These are phyloP conservation scores for Thielaviopsis musarum DNA, from an alignment of 2,329 filamentous ascomycete species.

Conservation along the genomic window DNA sequence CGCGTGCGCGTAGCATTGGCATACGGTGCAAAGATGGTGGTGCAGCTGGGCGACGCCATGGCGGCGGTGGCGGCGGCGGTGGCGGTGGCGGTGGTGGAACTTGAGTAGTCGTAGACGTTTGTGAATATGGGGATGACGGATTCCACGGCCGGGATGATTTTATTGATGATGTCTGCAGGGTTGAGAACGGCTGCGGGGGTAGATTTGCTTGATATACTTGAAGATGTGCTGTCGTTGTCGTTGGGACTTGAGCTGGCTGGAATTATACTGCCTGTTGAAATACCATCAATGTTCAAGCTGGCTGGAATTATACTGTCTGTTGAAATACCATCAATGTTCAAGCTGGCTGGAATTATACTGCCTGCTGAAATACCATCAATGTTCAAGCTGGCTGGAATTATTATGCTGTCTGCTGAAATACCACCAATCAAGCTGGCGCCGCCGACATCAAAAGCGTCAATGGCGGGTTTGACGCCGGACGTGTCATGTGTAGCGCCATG, in stretches of 20 bases:
- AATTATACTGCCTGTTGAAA: no score
- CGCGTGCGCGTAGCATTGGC: conserved; percentile 2
- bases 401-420: background rate
- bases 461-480: no score
- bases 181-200: no score
- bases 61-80: background rate
- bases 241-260: background rate
- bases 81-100: background rate
- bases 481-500: no score
- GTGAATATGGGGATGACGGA: conserved; percentile 1
- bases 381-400: no score
- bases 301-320: no score
- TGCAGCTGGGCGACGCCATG: conserved; percentile 1
- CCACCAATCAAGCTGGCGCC: background rate
- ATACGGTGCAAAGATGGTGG: conserved; percentile 8
- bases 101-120: conserved; percentile 1
- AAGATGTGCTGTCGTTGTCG: background rate
- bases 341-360: no score
- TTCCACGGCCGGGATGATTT: background rate
- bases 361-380: no score
- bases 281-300: no score
- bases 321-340: no score
- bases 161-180: background rate
- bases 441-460: no score
- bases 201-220: background rate